These are phyloP conservation scores for Entamoeba dispar DNA, from an alignment of 208 protist species.

Conservation along the genomic window DNA sequence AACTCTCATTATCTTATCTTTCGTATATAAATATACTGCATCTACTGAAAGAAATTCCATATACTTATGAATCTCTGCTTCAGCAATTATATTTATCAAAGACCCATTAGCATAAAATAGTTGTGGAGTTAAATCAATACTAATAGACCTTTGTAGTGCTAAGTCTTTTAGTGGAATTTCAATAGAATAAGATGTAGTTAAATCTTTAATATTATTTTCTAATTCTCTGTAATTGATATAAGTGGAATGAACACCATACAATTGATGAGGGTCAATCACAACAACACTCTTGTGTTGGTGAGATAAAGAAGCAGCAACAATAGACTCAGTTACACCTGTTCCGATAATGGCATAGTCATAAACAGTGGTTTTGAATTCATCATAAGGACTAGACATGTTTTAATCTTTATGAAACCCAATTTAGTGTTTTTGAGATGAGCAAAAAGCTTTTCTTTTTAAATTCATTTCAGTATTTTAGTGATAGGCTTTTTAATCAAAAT, in stretches of 20 bases:
- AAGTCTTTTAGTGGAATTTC: neutral
- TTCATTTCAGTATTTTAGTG: too few relatives aligned
- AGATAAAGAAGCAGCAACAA: neutral
- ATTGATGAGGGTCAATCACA: neutral
- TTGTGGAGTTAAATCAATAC: neutral
- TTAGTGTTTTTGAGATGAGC: neutral
- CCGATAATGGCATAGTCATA: neutral
- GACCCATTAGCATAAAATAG: neutral
- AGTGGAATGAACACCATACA: neutral
- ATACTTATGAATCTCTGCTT: neutral
- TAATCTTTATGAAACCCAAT: neutral
- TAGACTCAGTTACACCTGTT: neutral
- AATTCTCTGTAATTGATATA: neutral
- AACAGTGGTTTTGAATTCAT: neutral
- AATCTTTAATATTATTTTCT: neutral
- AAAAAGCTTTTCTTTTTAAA: neutral
- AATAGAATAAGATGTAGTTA: neutral
- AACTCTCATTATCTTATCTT: neutral
- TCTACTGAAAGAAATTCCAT: neutral
- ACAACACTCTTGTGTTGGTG: neutral
- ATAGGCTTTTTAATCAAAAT: too few relatives aligned
- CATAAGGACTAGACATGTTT: neutral
- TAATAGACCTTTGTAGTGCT: neutral
- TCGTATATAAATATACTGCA: neutral
- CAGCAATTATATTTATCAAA: neutral